phyloP scores from a whole-genome alignment of 495 filamentous ascomycete species.

The Cladorrhinum samala region DNA sequence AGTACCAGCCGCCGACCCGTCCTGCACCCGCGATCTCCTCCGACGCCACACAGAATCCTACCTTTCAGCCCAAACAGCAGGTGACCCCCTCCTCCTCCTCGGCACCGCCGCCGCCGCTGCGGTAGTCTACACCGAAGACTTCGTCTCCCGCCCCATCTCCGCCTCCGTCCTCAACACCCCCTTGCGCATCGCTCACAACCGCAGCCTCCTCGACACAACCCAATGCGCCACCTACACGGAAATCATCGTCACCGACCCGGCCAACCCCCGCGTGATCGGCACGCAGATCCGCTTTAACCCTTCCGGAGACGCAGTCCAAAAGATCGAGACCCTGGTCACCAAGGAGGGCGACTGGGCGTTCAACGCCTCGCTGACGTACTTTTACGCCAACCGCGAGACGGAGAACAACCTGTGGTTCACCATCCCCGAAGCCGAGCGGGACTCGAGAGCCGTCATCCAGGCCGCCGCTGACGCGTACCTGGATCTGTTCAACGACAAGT shows the following conservation, averaged over 20 bases:
- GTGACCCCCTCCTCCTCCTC: not conserved
- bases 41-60: not conserved
- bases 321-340: slow-evolving; percentile 41
- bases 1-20: not conserved
- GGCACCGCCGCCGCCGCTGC: not conserved
- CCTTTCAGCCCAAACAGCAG: not conserved
- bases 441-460: slow-evolving; percentile 35
- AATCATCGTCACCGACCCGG: slow-evolving; percentile 36
- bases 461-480: slow-evolving; percentile 44
- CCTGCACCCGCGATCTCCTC: slow-evolving; percentile 3
- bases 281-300: slow-evolving; percentile 38
- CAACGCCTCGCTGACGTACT: slow-evolving; percentile 41
- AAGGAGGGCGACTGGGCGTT: slow-evolving; percentile 44
- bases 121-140: slow-evolving; percentile 32
- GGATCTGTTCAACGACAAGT: slow-evolving; percentile 36
- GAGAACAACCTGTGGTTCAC: slow-evolving; percentile 30
- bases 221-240: slow-evolving; percentile 46
- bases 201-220: slow-evolving; percentile 41
- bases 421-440: slow-evolving; percentile 35
- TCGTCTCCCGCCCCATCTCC: slow-evolving; percentile 31
- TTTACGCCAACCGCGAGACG: slow-evolving; percentile 34
- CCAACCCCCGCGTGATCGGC: slow-evolving; percentile 44
- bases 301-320: slow-evolving; percentile 22
- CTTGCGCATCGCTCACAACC: slow-evolving; percentile 43
- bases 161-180: slow-evolving; percentile 38